A percentile compares a stretch with the other conserved stretches of the same genome.
These are phyloP conservation scores for Rugonectria rugulosa DNA, from an alignment of 2,329 filamentous ascomycete genomes.

Conservation along the genomic window DNA sequence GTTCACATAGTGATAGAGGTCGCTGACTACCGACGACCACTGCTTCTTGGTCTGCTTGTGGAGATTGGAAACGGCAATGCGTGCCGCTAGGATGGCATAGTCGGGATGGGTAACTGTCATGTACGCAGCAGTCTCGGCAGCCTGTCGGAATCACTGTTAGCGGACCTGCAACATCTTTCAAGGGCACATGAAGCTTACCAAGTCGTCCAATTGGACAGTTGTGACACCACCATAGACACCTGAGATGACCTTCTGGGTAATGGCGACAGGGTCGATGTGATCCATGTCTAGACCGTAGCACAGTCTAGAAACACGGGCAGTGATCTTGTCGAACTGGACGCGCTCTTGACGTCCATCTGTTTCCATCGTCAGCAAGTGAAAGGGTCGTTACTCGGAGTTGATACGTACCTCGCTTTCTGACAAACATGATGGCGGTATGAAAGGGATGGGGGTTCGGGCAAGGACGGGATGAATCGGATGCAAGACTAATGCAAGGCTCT, in stretches of 20 bases:
- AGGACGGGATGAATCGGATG: constrained; percentile 29
- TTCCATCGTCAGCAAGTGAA: constrained; percentile 37
- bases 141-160: constrained; percentile 59
- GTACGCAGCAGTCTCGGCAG: constrained; percentile 97
- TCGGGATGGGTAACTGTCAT: constrained; percentile 99
- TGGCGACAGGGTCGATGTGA: constrained; percentile 96
- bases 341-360: constrained; percentile 99
- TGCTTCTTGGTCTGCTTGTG: constrained; percentile 99
- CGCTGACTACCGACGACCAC: constrained; percentile 93
- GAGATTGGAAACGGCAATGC: constrained; percentile 98
- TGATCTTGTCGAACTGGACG: constrained; percentile 99
- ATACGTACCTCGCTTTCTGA: constrained; percentile 68
- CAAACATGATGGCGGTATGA: constrained; percentile 60
- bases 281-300: constrained; percentile 96
- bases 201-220: constrained; percentile 93
- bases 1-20: constrained; percentile 96
- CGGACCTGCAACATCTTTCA: background rate
- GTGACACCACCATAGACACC: constrained; percentile 99
- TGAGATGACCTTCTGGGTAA: constrained; percentile 99
- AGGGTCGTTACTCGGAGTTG: constrained; percentile 3
- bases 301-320: constrained; percentile 93
- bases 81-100: constrained; percentile 97
- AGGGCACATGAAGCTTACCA: constrained; percentile 68
- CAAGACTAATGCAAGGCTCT: constrained; percentile 33
- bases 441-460: constrained; percentile 31